These are phyloP conservation scores for Candida khao-thaluensis DNA, from an alignment of 805 yeast species.

Conservation along the genomic window DNA sequence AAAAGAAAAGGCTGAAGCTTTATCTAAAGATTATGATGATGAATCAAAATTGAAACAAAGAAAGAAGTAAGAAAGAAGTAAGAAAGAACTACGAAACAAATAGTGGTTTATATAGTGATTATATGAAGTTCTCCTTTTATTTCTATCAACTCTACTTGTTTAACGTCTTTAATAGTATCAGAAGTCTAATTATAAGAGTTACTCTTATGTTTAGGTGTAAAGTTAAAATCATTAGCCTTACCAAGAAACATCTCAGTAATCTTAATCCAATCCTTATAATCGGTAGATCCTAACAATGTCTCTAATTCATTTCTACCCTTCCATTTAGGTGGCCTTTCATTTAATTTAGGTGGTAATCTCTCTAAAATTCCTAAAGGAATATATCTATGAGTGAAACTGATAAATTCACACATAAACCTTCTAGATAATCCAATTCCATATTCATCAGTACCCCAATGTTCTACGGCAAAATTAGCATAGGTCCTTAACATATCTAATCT, in stretches of 20 bases:
- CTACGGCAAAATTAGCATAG: slow-evolving; percentile 78
- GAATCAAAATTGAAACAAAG: slow-evolving; percentile 9
- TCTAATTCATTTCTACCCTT: slow-evolving; percentile 90
- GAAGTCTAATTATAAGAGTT: slow-evolving; percentile 54
- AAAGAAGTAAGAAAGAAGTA: neutral
- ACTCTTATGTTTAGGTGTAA: slow-evolving; percentile 93
- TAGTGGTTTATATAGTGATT: neutral
- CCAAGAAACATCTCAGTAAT: slow-evolving; percentile 94
- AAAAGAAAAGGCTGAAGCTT: slow-evolving; percentile 68
- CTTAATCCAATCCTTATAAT: slow-evolving; percentile 93
- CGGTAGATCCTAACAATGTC: slow-evolving; percentile 79
- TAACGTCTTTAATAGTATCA: no score
- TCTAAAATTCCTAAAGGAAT: slow-evolving; percentile 93
- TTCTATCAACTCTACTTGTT: no score
- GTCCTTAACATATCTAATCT: slow-evolving; percentile 71
- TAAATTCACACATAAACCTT: slow-evolving; percentile 88
- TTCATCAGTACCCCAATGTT: slow-evolving; percentile 98
- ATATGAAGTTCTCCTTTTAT: no score
- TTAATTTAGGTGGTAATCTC: slow-evolving; percentile 80
- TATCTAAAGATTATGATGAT: slow-evolving; percentile 56
- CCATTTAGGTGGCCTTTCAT: slow-evolving; percentile 94
- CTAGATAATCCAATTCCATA: slow-evolving; percentile 88
- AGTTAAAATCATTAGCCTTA: slow-evolving; percentile 75
- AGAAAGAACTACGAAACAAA: no score
- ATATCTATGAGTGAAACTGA: slow-evolving; percentile 91